Evolutionary conservation across 208 protist species (phyloP).

Genomic region (Trichomonas gallinae): DNA sequence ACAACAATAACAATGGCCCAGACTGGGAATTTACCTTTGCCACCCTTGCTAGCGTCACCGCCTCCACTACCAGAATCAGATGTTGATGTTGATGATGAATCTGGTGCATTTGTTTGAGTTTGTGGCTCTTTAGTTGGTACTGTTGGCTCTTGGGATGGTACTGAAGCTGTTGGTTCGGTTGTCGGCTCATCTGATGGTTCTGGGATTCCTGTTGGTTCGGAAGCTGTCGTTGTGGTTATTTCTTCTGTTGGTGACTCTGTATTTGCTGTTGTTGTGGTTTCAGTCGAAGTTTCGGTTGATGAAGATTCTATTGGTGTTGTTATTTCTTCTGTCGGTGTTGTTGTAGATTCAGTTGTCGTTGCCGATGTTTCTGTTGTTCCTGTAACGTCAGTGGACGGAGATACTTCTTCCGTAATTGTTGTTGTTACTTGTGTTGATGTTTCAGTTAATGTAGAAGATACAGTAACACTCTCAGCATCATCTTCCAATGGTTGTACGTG

Average conservation of each 20-base stretch:
- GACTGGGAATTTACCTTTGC: neutral
- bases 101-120: neutral
- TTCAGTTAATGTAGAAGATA: neutral
- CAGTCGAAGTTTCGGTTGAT: too few species aligned
- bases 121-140: neutral
- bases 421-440: neutral
- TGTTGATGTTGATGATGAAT: neutral
- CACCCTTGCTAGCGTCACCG: neutral
- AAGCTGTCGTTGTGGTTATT: too few species aligned
- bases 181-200: neutral
- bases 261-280: too few species aligned
- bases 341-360: neutral
- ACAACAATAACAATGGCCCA: neutral
- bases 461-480: too few species aligned
- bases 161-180: neutral
- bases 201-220: too few species aligned
- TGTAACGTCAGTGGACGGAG: neutral
- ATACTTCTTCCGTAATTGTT: neutral
- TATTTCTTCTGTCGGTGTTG: neutral
- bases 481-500: too few species aligned
- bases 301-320: neutral
- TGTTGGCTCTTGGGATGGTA: neutral
- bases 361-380: neutral
- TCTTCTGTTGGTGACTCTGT: too few species aligned
- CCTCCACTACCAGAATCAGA: neutral